A percentile compares a stretch with the other conserved stretches of the same genome.
Conservation (phyloP, 176 grass and related monocot species). For the Themeda triandra region DNA sequence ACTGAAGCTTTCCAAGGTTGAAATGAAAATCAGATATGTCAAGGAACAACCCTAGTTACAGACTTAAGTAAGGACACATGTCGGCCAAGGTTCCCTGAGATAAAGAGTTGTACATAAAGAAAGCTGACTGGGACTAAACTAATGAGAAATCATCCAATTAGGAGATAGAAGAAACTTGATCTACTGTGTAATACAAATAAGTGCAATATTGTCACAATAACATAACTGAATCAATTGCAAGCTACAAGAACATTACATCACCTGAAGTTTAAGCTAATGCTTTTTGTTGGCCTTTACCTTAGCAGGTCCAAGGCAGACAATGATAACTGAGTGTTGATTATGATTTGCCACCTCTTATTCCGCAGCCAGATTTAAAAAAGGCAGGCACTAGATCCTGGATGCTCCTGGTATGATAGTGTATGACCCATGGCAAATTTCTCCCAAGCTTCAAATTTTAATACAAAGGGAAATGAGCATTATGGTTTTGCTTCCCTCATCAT, state of each 20-base stretch:
- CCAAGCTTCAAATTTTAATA: not conserved
- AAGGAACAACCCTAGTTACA: no score
- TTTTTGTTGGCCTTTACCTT: not conserved
- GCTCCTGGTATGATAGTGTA: not conserved
- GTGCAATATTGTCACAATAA: no score
- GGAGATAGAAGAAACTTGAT: no score
- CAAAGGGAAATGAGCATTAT: not conserved
- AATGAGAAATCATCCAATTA: no score
- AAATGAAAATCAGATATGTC: no score
- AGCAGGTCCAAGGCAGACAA: slow-evolving; percentile 1
- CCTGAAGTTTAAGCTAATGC: slow-evolving; percentile 14
- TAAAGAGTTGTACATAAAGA: no score
- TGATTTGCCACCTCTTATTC: slow-evolving; percentile 22
- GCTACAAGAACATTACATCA: not conserved
- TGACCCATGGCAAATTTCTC: not conserved
- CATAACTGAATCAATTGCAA: not conserved
- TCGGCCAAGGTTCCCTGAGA: no score
- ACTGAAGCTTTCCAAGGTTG: no score
- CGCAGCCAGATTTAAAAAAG: slow-evolving; percentile 7
- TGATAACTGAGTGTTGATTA: not conserved
- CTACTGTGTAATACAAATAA: no score
- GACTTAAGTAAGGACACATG: no score
- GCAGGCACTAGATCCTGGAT: not conserved
- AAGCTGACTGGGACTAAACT: no score
- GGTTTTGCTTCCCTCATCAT: not conserved